Evolutionary conservation across 305 asterid genomes (phyloP), one percentile per base, ranked within the genome.

Genomic region (Caryopteris hybrid): DNA sequence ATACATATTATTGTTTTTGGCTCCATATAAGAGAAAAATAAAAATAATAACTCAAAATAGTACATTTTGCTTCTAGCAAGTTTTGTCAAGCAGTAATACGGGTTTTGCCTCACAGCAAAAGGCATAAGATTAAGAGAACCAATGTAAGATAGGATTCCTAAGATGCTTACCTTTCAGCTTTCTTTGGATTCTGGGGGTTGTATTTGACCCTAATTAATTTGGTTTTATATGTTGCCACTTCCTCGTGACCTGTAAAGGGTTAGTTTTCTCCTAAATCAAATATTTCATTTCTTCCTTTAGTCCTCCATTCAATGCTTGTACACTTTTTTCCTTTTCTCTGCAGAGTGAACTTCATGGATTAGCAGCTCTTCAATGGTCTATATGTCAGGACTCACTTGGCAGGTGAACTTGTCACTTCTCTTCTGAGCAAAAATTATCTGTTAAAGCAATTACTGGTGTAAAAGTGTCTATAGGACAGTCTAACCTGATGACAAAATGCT

Each of bases 281-380:
- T 18, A 20, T 33, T 39, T 13, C 17, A n/a, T 25, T 66, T 42
- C 58, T 70, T 47, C 9, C 31, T 31, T 53, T 27, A 16, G 17
- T 38, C 18, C 46, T 56, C 38, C 45, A 20, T 31, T 68, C 48
- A 56, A 56, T 48, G 39, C 61, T 39, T 11, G 2, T 18, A 8
- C 27, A 14, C 61, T 8, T 11, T 27, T 11, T 54, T 69, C 11
- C 27, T 27, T 11, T 54, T 69, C 18, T 54, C 66, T 72, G 75
- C 87, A 93, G 97, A 86, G 64, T 64, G 88, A 91, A 75, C 92
- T 91, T 76, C 83, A 93, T 72, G 99, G 99, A 71, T 72, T 87
- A 78, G 97, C 99, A 65, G 99, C 99, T 76, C 72, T 93, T 73
- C 97, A 93, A 81, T 91, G 97, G 97, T 88, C 99, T 33, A 86